Conservation (phyloP, 2,329 filamentous ascomycete species). For the Nemania sp. region DNA sequence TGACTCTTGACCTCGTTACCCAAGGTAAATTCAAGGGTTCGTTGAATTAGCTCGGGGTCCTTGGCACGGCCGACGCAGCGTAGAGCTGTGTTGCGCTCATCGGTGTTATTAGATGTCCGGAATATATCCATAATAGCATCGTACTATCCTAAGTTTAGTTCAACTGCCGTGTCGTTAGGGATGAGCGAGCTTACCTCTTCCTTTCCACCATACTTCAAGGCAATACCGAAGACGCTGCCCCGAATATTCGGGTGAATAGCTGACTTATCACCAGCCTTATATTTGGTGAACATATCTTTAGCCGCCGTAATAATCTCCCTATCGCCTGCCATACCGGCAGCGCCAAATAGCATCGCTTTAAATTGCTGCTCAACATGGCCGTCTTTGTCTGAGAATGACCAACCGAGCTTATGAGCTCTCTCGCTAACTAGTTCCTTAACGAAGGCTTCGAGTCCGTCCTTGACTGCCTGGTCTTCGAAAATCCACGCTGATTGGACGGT, state of each 20-base stretch:
- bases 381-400: conserved; percentile 86
- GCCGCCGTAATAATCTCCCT: conserved; percentile 81
- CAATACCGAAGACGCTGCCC: conserved; percentile 86
- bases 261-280: conserved; percentile 79
- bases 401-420: conserved; percentile 88
- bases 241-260: conserved; percentile 94
- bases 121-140: conserved; percentile 81
- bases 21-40: conserved; percentile 80
- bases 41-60: conserved; percentile 82
- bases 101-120: conserved; percentile 78
- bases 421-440: conserved; percentile 80
- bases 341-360: conserved; percentile 90
- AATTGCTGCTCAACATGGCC: conserved; percentile 94
- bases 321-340: conserved; percentile 84
- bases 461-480: conserved; percentile 80
- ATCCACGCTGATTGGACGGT: conserved; percentile 88
- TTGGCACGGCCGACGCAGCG: conserved; percentile 84
- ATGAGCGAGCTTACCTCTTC: conserved; percentile 71
- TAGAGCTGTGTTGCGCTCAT: conserved; percentile 92
- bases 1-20: conserved; percentile 90
- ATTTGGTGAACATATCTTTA: conserved; percentile 91
- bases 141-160: conserved; percentile 65
- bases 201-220: conserved; percentile 83
- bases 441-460: conserved; percentile 84
- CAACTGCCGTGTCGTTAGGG: background rate